Conservation (phyloP, 2,329 filamentous ascomycete genomes). For the Helotiales sp. region DNA sequence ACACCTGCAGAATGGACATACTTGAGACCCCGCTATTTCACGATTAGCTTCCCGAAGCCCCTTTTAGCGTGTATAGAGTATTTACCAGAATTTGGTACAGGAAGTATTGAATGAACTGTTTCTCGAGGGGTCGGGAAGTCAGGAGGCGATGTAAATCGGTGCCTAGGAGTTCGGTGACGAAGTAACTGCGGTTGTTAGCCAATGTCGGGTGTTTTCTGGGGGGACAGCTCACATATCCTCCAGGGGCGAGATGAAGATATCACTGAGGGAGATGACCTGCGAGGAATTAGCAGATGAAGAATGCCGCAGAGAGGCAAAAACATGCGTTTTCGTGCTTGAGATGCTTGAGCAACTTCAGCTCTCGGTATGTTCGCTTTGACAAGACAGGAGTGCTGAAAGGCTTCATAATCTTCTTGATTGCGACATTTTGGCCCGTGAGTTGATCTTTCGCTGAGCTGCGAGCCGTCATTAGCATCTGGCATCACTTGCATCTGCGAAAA, state of each 20-base stretch:
- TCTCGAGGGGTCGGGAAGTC: slow-evolving; percentile 93
- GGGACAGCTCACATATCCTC: slow-evolving; percentile 79
- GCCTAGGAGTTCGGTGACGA: slow-evolving; percentile 95
- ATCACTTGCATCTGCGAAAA: background rate
- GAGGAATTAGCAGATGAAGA: slow-evolving; percentile 26
- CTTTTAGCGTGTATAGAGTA: background rate
- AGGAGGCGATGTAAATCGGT: slow-evolving; percentile 95
- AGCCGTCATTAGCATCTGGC: slow-evolving; percentile 18
- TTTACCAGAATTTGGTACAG: slow-evolving; percentile 96
- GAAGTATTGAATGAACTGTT: slow-evolving; percentile 99
- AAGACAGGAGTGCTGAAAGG: slow-evolving; percentile 99
- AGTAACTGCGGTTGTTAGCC: slow-evolving; percentile 66
- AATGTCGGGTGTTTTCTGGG: slow-evolving; percentile 22
- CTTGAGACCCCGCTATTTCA: slow-evolving; percentile 82
- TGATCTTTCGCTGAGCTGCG: slow-evolving; percentile 92
- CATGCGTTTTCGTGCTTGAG: slow-evolving; percentile 91
- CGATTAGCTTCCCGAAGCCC: background rate
- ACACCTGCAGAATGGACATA: slow-evolving; percentile 99
- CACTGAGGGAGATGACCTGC: slow-evolving; percentile 94
- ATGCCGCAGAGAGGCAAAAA: background rate
- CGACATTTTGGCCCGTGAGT: slow-evolving; percentile 93
- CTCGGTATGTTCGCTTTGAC: slow-evolving; percentile 95
- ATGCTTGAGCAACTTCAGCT: slow-evolving; percentile 96
- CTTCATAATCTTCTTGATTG: slow-evolving; percentile 99
- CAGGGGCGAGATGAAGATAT: slow-evolving; percentile 98